Evolutionary conservation across 2,329 filamentous ascomycete species (phyloP).

Genomic region (Leptographium lundbergii): DNA sequence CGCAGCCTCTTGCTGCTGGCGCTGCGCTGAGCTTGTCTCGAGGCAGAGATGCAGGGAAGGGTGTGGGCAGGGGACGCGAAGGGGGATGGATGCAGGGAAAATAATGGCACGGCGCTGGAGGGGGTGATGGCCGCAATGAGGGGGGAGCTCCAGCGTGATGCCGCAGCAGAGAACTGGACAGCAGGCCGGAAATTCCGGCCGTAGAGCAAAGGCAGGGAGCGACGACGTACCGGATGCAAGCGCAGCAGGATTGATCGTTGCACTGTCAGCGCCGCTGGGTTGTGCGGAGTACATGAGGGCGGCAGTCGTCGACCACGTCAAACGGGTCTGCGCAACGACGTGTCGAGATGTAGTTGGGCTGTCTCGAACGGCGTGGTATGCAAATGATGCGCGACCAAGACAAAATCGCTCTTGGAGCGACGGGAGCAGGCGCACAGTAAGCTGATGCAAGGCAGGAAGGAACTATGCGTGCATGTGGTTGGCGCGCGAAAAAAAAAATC

Average conservation of each 20-base stretch:
- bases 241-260: constrained; percentile 82
- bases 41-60: no score
- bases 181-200: background rate
- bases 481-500: constrained; percentile 19
- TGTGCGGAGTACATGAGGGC: constrained; percentile 46
- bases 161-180: background rate
- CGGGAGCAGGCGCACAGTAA: constrained; percentile 21
- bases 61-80: background rate
- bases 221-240: constrained; percentile 61
- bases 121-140: background rate
- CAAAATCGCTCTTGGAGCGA: constrained; percentile 12
- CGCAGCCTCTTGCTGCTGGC: no score
- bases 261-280: constrained; percentile 67
- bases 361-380: constrained; percentile 15
- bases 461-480: constrained; percentile 36
- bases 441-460: constrained; percentile 27
- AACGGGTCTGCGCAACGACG: constrained; percentile 40
- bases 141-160: background rate
- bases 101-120: background rate
- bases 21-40: no score
- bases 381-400: constrained; percentile 13
- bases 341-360: constrained; percentile 50
- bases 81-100: background rate
- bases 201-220: background rate
- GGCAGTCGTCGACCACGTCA: constrained; percentile 29